Conservation (phyloP, 192 early-diverging fungal genomes). For the Backusella westeae region DNA sequence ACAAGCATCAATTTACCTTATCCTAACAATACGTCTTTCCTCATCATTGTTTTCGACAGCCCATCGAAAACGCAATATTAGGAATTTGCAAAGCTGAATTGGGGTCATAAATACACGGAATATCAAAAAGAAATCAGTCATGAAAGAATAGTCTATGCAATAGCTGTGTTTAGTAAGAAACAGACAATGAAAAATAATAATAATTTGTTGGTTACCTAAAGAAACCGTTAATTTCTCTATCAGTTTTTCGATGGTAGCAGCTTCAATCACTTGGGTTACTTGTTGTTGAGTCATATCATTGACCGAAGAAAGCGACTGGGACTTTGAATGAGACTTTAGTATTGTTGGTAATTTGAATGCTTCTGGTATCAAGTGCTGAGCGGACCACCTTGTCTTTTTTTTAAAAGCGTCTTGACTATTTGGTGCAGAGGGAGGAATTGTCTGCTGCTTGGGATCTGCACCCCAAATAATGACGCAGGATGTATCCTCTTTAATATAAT, state of each 20-base stretch:
- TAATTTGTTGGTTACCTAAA: conserved; percentile 37
- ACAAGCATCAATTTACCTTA: conserved; percentile 32
- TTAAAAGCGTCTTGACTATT: background rate
- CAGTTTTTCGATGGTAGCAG: conserved; percentile 57
- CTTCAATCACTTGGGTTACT: conserved; percentile 29
- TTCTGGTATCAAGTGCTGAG: background rate
- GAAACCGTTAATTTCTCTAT: conserved; percentile 53
- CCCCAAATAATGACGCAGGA: conserved; percentile 37
- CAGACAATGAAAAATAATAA: background rate
- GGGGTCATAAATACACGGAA: conserved; percentile 59
- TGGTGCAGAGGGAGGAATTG: background rate
- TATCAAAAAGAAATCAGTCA: conserved; percentile 63
- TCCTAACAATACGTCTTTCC: conserved; percentile 47
- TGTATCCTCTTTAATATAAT: conserved; percentile 30
- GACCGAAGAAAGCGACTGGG: background rate
- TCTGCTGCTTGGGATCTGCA: conserved; percentile 18
- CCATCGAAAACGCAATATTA: conserved; percentile 57
- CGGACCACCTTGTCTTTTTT: conserved; percentile 7
- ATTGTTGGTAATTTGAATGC: background rate
- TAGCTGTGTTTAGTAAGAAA: too few species aligned
- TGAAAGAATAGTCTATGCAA: conserved; percentile 50
- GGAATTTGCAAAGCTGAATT: conserved; percentile 46
- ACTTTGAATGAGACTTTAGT: background rate
- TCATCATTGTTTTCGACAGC: conserved; percentile 47
- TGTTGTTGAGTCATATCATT: background rate